These are phyloP conservation scores for Apiotrichum gamsii DNA, from an alignment of 1,284 basidiomycete genomes.

Conservation along the genomic window DNA sequence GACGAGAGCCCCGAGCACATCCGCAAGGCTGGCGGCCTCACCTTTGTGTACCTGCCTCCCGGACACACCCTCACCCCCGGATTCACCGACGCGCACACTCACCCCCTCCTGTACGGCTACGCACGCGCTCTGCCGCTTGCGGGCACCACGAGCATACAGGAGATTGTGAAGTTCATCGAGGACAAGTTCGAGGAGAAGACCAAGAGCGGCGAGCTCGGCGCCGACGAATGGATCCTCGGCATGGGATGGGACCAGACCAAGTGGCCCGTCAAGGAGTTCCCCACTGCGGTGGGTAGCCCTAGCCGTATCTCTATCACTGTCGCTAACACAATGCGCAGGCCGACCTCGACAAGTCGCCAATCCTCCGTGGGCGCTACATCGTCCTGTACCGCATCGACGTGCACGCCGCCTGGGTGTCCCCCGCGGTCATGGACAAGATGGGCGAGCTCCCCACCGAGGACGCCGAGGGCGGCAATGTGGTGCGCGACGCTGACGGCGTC, in stretches of 20 bases:
- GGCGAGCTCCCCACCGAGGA: conserved; percentile 52
- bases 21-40: conserved; percentile 26
- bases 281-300: conserved; percentile 59
- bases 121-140: conserved; percentile 61
- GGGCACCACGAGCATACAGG: conserved; percentile 55
- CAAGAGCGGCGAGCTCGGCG: conserved; percentile 50
- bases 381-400: conserved; percentile 67
- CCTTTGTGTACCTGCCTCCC: conserved; percentile 32
- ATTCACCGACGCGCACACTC: conserved; percentile 63
- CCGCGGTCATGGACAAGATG: conserved; percentile 58
- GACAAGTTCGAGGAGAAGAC: conserved; percentile 51
- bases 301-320: background rate
- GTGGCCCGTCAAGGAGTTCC: conserved; percentile 58
- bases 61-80: conserved; percentile 42
- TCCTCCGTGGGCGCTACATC: conserved; percentile 62
- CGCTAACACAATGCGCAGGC: conserved; percentile 48
- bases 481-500: conserved; percentile 58
- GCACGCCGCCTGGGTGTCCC: conserved; percentile 79
- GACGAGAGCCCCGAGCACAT: conserved; percentile 12
- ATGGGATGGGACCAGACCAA: conserved; percentile 89
- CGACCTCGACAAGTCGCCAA: conserved; percentile 59
- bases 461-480: conserved; percentile 68
- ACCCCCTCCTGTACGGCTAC: conserved; percentile 36
- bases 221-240: conserved; percentile 68
- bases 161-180: conserved; percentile 60